phyloP scores from a whole-genome alignment of 768 basidiomycete genomes.

The Exidia glandulosa region DNA sequence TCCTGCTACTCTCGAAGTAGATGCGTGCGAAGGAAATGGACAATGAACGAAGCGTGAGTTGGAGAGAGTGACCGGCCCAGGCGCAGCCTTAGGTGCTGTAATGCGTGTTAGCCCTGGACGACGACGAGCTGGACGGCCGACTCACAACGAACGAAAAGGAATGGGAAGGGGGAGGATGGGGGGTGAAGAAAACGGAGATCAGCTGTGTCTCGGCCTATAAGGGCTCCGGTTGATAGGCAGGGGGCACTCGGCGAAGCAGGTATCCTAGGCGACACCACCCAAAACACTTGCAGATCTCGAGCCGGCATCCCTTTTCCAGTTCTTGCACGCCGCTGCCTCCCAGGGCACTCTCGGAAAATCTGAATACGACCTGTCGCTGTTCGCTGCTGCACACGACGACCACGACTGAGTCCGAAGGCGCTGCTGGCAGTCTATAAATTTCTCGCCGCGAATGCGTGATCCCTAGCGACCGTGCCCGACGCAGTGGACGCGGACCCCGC shows the following conservation, averaged over 20 bases:
- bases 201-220: background rate
- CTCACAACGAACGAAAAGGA: background rate
- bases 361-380: background rate
- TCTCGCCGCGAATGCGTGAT: background rate
- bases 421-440: background rate
- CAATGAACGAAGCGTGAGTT: background rate
- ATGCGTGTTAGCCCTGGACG: background rate
- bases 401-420: background rate
- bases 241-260: background rate
- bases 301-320: background rate
- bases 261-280: background rate
- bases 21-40: background rate
- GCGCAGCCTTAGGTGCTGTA: background rate
- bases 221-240: background rate
- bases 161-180: background rate
- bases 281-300: background rate
- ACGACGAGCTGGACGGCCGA: background rate
- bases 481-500: background rate
- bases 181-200: background rate
- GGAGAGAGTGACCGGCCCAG: slow-evolving; percentile 2
- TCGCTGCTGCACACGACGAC: background rate
- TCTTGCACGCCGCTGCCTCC: background rate
- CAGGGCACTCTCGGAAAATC: background rate
- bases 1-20: background rate
- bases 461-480: background rate